Conservation (phyloP, 768 basidiomycete genomes). For the Termitomyces sp. region DNA sequence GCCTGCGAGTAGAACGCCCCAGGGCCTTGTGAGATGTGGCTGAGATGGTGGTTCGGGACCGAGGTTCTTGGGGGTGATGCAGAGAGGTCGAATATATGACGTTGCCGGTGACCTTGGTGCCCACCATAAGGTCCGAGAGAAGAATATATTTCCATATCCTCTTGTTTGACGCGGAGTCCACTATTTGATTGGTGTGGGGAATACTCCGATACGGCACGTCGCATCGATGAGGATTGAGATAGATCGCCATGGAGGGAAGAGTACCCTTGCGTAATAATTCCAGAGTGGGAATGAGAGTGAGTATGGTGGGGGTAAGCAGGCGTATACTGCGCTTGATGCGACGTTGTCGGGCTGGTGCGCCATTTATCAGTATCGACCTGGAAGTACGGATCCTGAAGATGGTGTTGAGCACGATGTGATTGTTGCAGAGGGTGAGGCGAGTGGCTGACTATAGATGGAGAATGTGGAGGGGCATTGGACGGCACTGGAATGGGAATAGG, state of each 20-base stretch:
- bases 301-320: conserved; percentile 3
- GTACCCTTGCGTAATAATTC: conserved; percentile 1
- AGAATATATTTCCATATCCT: conserved; percentile 12
- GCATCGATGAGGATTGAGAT: conserved; percentile 7
- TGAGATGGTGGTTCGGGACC: conserved; percentile 3
- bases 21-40: background rate
- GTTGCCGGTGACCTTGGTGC: conserved; percentile 1
- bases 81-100: conserved; percentile 18
- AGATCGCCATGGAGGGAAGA: conserved; percentile 1
- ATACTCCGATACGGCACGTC: conserved; percentile 10
- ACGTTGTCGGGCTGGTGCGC: conserved; percentile 14
- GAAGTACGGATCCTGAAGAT: conserved; percentile 15
- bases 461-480: conserved; percentile 18
- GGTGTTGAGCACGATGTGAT: conserved; percentile 11
- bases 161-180: conserved; percentile 11
- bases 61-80: conserved; percentile 5
- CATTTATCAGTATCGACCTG: conserved; percentile 29
- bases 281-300: conserved; percentile 13
- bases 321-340: conserved; percentile 17
- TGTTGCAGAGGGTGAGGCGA: conserved; percentile 11
- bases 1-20: conserved; percentile 13
- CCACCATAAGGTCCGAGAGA: conserved; percentile 3
- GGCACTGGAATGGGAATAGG: conserved; percentile 22
- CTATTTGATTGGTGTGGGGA: background rate
- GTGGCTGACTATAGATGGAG: conserved; percentile 14